Percentiles rank a stretch among this genome's conserved stretches.
phyloP scores from a whole-genome alignment of 2,329 filamentous ascomycete species.

The Aspergillus transmontanensis region DNA sequence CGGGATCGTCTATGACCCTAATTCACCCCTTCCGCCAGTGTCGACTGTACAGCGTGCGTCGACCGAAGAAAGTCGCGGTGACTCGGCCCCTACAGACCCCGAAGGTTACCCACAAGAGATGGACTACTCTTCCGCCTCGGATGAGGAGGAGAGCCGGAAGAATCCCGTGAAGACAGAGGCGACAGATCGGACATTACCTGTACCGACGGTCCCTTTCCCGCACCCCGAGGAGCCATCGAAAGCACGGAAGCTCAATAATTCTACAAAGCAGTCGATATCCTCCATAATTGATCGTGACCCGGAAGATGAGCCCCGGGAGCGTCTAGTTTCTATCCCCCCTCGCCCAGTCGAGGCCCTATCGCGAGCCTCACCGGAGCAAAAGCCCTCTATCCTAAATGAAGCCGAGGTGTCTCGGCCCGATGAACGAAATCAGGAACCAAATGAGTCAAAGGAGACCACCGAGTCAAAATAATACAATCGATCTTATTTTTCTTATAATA shows the following conservation, averaged over 20 bases:
- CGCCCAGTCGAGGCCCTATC: conserved; percentile 22
- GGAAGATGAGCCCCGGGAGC: conserved; percentile 27
- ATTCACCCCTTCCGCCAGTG: conserved; percentile 38
- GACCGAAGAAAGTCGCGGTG: conserved; percentile 38
- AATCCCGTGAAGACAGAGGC: conserved; percentile 34
- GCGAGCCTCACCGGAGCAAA: conserved; percentile 20
- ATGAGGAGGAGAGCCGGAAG: conserved; percentile 30
- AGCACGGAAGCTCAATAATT: conserved; percentile 27
- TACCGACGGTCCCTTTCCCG: conserved; percentile 16
- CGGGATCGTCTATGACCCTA: conserved; percentile 41
- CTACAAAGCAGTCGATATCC: conserved; percentile 42
- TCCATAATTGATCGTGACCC: conserved; percentile 43
- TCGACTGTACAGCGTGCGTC: conserved; percentile 35
- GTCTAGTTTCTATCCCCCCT: conserved; percentile 19
- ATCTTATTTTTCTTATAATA: conserved; percentile 11
- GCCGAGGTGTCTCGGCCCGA: conserved; percentile 14
- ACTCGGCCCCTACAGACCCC: conserved; percentile 30
- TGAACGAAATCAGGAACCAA: conserved; percentile 28
- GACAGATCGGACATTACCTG: conserved; percentile 25
- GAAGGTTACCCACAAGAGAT: conserved; percentile 35
- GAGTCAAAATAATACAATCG: conserved; percentile 21
- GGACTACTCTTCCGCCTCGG: conserved; percentile 35
- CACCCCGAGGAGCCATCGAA: conserved; percentile 19
- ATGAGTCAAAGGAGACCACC: conserved; percentile 26
- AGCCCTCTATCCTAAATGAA: conserved; percentile 11